A percentile compares a stretch with the other conserved stretches of the same genome.
Conservation (phyloP, 2,329 filamentous ascomycete genomes). For the Ascochyta lentis region DNA sequence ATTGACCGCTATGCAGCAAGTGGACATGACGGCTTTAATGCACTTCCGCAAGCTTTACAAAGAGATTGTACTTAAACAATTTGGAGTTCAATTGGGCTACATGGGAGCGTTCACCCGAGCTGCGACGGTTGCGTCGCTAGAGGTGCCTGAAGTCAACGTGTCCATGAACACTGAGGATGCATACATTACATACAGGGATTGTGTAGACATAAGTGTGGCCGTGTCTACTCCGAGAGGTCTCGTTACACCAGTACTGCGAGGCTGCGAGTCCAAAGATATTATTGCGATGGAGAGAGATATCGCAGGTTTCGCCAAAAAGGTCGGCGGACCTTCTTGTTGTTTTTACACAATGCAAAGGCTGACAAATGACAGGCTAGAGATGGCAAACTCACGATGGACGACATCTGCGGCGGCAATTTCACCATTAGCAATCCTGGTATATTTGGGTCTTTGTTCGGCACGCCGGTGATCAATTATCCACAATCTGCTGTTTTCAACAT, state of each 20-base stretch:
- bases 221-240: background rate
- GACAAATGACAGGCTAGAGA: too few species aligned
- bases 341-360: too few species aligned
- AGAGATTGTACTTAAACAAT: background rate
- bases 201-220: background rate
- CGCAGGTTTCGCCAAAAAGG: background rate
- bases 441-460: too few species aligned
- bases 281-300: background rate
- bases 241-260: background rate
- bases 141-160: background rate
- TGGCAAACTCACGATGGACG: too few species aligned
- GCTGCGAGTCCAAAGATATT: background rate
- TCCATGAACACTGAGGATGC: background rate
- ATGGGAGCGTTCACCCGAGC: background rate
- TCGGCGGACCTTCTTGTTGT: too few species aligned
- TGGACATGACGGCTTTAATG: background rate
- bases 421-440: too few species aligned
- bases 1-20: background rate
- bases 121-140: background rate
- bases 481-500: too few species aligned
- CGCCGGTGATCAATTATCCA: too few species aligned
- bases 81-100: background rate
- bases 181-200: background rate
- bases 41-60: background rate
- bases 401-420: too few species aligned